Evolutionary conservation across 2,329 filamentous ascomycete species (phyloP).

Genomic region (Arthrobotrys entomopaga): DNA sequence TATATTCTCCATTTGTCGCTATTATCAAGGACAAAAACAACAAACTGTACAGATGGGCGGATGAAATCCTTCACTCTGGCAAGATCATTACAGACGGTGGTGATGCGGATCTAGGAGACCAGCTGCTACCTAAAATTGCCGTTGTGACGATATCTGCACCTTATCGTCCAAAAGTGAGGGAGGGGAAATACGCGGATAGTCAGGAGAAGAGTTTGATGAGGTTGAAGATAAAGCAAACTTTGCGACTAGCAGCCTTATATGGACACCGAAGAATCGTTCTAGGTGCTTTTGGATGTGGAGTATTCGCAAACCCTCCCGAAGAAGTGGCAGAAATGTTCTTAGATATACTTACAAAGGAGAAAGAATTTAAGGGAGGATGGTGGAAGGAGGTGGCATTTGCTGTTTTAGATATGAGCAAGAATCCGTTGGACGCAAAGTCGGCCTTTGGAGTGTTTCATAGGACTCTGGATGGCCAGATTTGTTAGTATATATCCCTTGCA

Average conservation of each 20-base stretch:
- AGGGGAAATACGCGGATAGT: slow-evolving; percentile 58
- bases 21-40: slow-evolving; percentile 65
- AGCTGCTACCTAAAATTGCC: slow-evolving; percentile 67
- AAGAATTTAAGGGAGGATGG: slow-evolving; percentile 73
- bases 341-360: slow-evolving; percentile 70
- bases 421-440: slow-evolving; percentile 62
- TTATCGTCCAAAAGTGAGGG: slow-evolving; percentile 57
- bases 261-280: slow-evolving; percentile 71
- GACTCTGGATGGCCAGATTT: slow-evolving; percentile 26
- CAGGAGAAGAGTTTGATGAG: slow-evolving; percentile 68
- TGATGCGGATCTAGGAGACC: slow-evolving; percentile 29
- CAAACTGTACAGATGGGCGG: slow-evolving; percentile 59
- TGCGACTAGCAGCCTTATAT: slow-evolving; percentile 70
- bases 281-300: slow-evolving; percentile 76
- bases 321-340: slow-evolving; percentile 73
- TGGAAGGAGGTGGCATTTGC: slow-evolving; percentile 75
- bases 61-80: slow-evolving; percentile 25
- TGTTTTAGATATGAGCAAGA: slow-evolving; percentile 12
- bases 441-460: slow-evolving; percentile 61
- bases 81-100: slow-evolving; percentile 30
- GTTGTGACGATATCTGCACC: slow-evolving; percentile 72
- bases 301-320: slow-evolving; percentile 71
- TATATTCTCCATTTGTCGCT: slow-evolving; percentile 72
- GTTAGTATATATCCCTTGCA: too few species aligned
- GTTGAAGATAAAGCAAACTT: slow-evolving; percentile 71